Conservation (phyloP, 164 flowering plant species). For the Piper longum region DNA sequence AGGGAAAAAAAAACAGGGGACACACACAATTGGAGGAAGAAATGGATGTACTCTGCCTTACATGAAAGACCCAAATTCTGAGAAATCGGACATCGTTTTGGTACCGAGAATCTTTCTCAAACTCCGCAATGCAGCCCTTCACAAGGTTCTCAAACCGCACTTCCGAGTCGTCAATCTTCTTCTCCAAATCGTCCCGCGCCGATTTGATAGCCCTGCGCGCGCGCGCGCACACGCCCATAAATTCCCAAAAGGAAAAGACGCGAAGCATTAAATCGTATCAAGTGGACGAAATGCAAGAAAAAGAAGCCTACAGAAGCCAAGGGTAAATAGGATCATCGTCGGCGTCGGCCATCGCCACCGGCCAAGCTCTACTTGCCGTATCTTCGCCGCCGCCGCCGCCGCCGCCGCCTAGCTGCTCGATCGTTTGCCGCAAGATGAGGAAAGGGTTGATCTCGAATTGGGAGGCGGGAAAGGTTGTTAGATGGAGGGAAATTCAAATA, state of each 20-base stretch:
- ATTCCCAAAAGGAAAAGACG: too few relatives aligned
- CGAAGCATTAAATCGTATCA: too few relatives aligned
- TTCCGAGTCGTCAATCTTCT: constrained; percentile 5
- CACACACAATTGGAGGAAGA: too few relatives aligned
- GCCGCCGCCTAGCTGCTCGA: neutral
- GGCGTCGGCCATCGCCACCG: neutral
- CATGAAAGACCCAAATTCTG: constrained; percentile 75
- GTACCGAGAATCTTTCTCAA: constrained; percentile 44
- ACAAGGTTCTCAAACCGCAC: constrained; percentile 28
- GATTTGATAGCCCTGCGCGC: constrained; percentile 30
- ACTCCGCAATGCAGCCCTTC: constrained; percentile 33
- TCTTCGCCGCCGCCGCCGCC: neutral
- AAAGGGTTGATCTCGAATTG: neutral
- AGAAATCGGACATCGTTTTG: constrained; percentile 65
- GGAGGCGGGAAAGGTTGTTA: neutral
- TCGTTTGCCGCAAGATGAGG: neutral
- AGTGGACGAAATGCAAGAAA: too few relatives aligned
- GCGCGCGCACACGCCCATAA: neutral
- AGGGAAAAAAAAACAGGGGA: too few relatives aligned
- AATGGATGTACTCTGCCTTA: constrained; percentile 10
- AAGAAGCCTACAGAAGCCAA: constrained; percentile 2
- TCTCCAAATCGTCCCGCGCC: constrained; percentile 20
- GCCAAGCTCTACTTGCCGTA: neutral
- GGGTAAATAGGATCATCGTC: constrained; percentile 5
- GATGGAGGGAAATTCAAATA: neutral